Percentiles rank a stretch among this genome's conserved stretches.
These are phyloP conservation scores for Cryptococcus neoformans DNA, from an alignment of 1,284 basidiomycete genomes.

Conservation along the genomic window DNA sequence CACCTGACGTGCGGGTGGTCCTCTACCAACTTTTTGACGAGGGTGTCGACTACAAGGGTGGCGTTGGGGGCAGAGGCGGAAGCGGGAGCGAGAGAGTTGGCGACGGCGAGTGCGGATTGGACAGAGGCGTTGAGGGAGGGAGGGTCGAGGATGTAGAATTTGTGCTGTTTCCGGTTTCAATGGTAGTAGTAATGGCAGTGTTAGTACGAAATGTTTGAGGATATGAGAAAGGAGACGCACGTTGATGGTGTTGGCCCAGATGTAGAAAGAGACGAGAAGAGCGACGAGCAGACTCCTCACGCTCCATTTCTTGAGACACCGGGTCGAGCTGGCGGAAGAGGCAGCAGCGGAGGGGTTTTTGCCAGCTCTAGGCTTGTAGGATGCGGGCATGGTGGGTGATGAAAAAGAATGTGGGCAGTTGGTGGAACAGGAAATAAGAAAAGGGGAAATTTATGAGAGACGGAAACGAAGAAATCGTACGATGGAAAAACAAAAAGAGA, in stretches of 20 bases:
- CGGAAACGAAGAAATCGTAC: too few species aligned
- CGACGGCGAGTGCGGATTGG: conserved; percentile 63
- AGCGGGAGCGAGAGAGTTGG: conserved; percentile 24
- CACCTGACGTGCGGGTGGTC: conserved; percentile 62
- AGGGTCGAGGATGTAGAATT: conserved; percentile 71
- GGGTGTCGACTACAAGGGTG: conserved; percentile 53
- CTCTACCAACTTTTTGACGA: conserved; percentile 71
- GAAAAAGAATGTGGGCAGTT: not conserved
- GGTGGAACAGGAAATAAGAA: not conserved
- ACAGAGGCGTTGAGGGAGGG: conserved; percentile 63
- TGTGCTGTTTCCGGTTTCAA: conserved; percentile 39
- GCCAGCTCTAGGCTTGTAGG: conserved; percentile 11
- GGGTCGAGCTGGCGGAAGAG: not conserved
- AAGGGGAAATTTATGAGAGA: not conserved
- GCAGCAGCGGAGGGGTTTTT: conserved; percentile 1
- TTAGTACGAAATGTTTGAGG: not conserved
- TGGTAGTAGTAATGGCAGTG: not conserved
- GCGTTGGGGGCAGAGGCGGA: conserved; percentile 56
- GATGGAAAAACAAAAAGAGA: too few species aligned
- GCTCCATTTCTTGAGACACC: conserved; percentile 9
- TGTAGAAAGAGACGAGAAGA: conserved; percentile 24
- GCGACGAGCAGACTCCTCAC: conserved; percentile 21
- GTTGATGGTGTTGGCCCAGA: conserved; percentile 28
- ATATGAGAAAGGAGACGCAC: conserved; percentile 20
- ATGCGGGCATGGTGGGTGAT: conserved; percentile 1